Percentiles rank a stretch among this genome's conserved stretches.
Conservation (phyloP, 192 early-diverging fungal genomes). For the Umbelopsis vinacea region DNA sequence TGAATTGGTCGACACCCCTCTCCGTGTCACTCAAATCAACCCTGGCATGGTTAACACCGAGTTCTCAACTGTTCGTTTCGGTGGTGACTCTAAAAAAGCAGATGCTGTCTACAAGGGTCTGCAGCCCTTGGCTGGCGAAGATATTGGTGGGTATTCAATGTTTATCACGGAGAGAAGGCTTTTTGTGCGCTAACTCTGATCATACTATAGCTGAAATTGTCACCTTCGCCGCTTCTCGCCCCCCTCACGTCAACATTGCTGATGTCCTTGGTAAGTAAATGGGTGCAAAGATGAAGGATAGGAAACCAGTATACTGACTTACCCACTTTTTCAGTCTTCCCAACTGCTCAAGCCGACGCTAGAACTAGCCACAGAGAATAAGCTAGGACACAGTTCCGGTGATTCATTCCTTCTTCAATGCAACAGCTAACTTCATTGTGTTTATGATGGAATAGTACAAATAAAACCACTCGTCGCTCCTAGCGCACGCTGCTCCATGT, state of each 20-base stretch:
- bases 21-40: slow-evolving; percentile 75
- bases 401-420: too few species aligned
- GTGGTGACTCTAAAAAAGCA: slow-evolving; percentile 67
- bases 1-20: slow-evolving; percentile 74
- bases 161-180: neutral
- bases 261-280: slow-evolving; percentile 49
- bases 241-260: slow-evolving; percentile 75
- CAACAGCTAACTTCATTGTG: too few species aligned
- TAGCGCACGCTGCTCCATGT: too few species aligned
- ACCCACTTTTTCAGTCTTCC: slow-evolving; percentile 39
- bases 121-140: slow-evolving; percentile 69
- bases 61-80: slow-evolving; percentile 83
- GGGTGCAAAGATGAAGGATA: neutral
- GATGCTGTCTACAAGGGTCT: slow-evolving; percentile 79
- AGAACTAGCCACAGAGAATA: slow-evolving; percentile 21
- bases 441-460: too few species aligned
- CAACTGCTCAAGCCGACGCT: slow-evolving; percentile 53
- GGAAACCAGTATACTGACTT: neutral
- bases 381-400: neutral
- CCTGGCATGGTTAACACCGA: slow-evolving; percentile 91
- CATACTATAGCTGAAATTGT: slow-evolving; percentile 64
- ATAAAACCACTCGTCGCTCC: too few species aligned
- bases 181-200: slow-evolving; percentile 2
- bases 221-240: slow-evolving; percentile 78
- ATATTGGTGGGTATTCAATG: slow-evolving; percentile 59